A percentile compares a stretch with the other conserved stretches of the same genome.
phyloP scores from a whole-genome alignment of 768 basidiomycete genomes.

The Phylloporus rhodoxanthus region DNA sequence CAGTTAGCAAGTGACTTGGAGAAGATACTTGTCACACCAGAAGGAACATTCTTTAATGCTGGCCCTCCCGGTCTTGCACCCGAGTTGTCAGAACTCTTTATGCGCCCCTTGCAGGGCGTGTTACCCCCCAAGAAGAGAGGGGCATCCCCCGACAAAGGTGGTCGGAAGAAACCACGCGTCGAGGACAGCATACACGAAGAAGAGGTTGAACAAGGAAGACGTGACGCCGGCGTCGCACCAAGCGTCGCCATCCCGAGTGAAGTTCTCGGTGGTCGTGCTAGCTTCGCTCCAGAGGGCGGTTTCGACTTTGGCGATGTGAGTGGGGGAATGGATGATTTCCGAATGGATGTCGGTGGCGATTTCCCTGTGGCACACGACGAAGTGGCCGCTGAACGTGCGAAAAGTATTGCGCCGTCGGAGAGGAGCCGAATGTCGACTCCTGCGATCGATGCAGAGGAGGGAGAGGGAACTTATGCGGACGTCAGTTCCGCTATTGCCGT shows the following conservation, averaged over 20 bases:
- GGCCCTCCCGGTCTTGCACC: conserved; percentile 81
- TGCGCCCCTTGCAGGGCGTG: conserved; percentile 59
- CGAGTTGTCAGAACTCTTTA: conserved; percentile 79
- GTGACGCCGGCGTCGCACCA: conserved; percentile 58
- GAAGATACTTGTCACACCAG: conserved; percentile 44
- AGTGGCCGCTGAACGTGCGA: conserved; percentile 34
- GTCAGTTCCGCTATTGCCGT: conserved; percentile 70
- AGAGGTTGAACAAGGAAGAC: conserved; percentile 66
- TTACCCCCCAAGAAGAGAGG: conserved; percentile 55
- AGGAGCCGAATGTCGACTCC: conserved; percentile 65
- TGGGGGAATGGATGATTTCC: conserved; percentile 58
- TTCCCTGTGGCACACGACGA: conserved; percentile 31
- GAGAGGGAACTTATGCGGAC: conserved; percentile 64
- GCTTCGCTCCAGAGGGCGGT: conserved; percentile 49
- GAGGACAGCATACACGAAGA: conserved; percentile 43
- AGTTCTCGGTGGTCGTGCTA: conserved; percentile 45
- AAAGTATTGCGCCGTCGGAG: conserved; percentile 50
- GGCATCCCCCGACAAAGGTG: conserved; percentile 49
- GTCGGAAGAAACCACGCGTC: conserved; percentile 55
- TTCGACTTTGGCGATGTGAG: conserved; percentile 61
- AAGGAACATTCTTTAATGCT: conserved; percentile 73
- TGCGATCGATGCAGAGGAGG: conserved; percentile 55
- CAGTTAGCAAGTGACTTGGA: conserved; percentile 15
- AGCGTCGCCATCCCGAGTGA: conserved; percentile 57
- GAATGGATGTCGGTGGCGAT: conserved; percentile 57